Conservation (phyloP, 495 filamentous ascomycete genomes). For the Penicillium macrosclerotiorum region DNA sequence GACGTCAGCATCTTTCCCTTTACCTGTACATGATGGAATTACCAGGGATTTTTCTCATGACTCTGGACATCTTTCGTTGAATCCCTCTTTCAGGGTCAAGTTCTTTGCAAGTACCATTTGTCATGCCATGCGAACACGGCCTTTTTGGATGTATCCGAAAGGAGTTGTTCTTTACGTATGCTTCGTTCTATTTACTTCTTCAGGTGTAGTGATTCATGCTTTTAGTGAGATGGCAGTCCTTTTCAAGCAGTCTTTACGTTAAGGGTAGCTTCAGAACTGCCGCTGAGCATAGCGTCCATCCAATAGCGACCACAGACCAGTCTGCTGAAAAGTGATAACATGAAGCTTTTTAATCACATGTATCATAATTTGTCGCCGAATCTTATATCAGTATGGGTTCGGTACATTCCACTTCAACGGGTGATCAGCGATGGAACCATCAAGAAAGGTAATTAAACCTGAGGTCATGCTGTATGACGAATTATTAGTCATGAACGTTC, state of each 20-base stretch:
- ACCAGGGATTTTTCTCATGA: constrained; percentile 21
- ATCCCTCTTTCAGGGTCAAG: not conserved
- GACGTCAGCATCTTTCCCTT: constrained; percentile 9
- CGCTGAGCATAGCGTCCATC: not conserved
- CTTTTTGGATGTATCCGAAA: constrained; percentile 12
- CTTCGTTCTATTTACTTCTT: no score
- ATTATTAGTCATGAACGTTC: no score
- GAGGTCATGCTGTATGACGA: no score
- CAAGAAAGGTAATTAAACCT: no score
- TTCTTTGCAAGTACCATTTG: constrained; percentile 9
- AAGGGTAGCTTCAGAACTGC: not conserved
- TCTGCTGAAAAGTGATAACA: not conserved
- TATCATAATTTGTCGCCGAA: no score
- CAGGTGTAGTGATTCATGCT: constrained; percentile 8
- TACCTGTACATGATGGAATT: constrained; percentile 33
- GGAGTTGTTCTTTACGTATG: constrained; percentile 9
- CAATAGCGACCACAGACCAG: not conserved
- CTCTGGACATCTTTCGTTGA: constrained; percentile 6
- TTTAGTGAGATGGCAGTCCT: constrained; percentile 1
- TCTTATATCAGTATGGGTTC: no score
- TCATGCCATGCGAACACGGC: constrained; percentile 13
- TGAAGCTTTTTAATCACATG: not conserved
- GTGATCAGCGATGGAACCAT: no score
- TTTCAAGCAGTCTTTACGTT: not conserved
- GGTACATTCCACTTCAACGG: no score